A percentile compares a stretch with the other conserved stretches of the same genome.
Evolutionary conservation across 208 protist genomes (phyloP).

Genomic region (Trichomonas vaginalis): DNA sequence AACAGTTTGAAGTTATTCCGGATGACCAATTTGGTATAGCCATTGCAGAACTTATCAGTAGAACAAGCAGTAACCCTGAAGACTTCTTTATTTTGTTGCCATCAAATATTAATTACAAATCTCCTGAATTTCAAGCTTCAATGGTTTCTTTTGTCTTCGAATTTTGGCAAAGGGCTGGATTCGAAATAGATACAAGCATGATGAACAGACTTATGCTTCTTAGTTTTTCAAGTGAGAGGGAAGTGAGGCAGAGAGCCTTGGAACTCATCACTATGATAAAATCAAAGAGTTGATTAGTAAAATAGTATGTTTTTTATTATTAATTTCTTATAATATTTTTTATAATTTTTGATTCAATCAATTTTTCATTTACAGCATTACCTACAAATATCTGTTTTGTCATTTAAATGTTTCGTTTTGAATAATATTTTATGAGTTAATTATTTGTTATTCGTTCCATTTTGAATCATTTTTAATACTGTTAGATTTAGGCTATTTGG

Average conservation of each 20-base stretch:
- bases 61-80: background rate
- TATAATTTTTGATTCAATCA: too few relatives aligned
- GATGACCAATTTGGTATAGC: background rate
- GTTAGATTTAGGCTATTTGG: too few relatives aligned
- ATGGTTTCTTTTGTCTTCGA: background rate
- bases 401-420: too few relatives aligned
- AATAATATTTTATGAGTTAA: too few relatives aligned
- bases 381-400: too few relatives aligned
- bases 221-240: background rate
- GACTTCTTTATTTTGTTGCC: background rate
- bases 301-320: too few relatives aligned
- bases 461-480: too few relatives aligned
- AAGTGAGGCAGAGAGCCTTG: background rate
- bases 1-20: background rate
- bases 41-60: background rate
- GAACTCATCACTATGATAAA: background rate
- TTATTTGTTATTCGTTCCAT: too few relatives aligned
- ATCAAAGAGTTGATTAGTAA: too few relatives aligned
- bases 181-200: background rate
- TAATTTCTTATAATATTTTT: too few relatives aligned
- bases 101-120: background rate
- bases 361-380: too few relatives aligned
- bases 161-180: background rate
- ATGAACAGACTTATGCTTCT: background rate
- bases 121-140: background rate